Percentiles rank a stretch among this genome's conserved stretches.
These are phyloP conservation scores for Mortierella polycephala DNA, from an alignment of 371 early-diverging fungal species.

Conservation along the genomic window DNA sequence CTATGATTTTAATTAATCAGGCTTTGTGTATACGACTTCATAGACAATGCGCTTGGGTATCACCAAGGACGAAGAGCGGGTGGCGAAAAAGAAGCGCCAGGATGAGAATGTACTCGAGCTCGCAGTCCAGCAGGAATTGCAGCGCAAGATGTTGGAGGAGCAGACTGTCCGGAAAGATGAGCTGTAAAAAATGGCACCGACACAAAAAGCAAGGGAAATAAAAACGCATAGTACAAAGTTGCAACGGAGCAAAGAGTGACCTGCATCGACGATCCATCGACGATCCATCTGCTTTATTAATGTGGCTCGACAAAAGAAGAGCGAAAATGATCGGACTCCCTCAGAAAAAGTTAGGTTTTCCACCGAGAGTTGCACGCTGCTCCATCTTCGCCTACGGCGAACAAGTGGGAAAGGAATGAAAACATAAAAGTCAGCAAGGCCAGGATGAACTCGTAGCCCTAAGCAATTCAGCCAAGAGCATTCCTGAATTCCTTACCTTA, in stretches of 20 bases:
- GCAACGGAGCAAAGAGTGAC: neutral
- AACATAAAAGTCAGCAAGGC: neutral
- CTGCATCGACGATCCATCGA: no score
- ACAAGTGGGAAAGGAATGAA: neutral
- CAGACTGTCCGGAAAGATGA: slow-evolving; percentile 38
- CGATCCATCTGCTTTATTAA: no score
- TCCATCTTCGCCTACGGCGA: slow-evolving; percentile 39
- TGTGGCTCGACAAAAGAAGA: neutral
- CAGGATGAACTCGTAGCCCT: neutral
- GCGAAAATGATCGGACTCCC: neutral
- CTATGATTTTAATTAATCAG: neutral
- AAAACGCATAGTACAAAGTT: slow-evolving; percentile 2
- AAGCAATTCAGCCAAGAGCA: neutral
- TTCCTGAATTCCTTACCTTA: slow-evolving; percentile 48
- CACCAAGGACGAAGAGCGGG: slow-evolving; percentile 41
- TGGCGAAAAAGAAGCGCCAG: slow-evolving; percentile 52
- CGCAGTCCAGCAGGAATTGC: slow-evolving; percentile 50
- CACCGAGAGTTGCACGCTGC: slow-evolving; percentile 21
- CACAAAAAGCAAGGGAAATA: neutral
- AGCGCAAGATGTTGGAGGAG: slow-evolving; percentile 46
- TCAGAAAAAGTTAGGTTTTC: slow-evolving; percentile 37
- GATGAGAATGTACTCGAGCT: slow-evolving; percentile 50
- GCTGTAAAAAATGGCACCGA: neutral
- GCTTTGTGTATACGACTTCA: no score
- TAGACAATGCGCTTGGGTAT: slow-evolving; percentile 51